Evolutionary conservation across 768 basidiomycete genomes (phyloP).

Genomic region (Lactarius evosmus): DNA sequence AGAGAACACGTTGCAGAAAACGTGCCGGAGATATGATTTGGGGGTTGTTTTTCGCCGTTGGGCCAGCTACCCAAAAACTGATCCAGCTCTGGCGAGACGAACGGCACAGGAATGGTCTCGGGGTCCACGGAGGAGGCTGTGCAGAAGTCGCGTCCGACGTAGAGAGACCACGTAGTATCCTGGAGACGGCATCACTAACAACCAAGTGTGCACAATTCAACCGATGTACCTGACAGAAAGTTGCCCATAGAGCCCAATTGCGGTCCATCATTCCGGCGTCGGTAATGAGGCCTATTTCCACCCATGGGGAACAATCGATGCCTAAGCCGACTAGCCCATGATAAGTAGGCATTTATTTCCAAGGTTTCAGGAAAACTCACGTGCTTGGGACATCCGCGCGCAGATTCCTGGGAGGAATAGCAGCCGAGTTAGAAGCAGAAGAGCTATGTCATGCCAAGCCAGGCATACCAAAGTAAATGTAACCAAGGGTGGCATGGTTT

Average conservation of each 20-base stretch:
- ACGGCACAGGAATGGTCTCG: slow-evolving; percentile 44
- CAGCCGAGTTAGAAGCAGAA: not conserved
- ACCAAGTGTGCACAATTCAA: not conserved
- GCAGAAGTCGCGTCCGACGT: slow-evolving; percentile 60
- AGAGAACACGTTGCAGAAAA: slow-evolving; percentile 26
- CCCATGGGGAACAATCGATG: slow-evolving; percentile 57
- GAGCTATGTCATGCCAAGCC: slow-evolving; percentile 2
- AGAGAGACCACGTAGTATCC: slow-evolving; percentile 65
- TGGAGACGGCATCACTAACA: slow-evolving; percentile 26
- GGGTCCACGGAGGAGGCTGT: slow-evolving; percentile 40
- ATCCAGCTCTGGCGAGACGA: slow-evolving; percentile 50
- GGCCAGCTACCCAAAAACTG: slow-evolving; percentile 45
- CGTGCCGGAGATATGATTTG: slow-evolving; percentile 24
- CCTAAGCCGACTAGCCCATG: slow-evolving; percentile 48
- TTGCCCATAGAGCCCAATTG: slow-evolving; percentile 59
- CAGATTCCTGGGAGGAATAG: slow-evolving; percentile 46
- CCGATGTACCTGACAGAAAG: slow-evolving; percentile 48
- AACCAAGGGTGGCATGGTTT: slow-evolving; percentile 44
- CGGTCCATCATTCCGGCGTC: slow-evolving; percentile 54
- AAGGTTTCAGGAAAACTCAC: slow-evolving; percentile 39
- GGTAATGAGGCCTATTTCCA: slow-evolving; percentile 49
- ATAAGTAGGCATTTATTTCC: slow-evolving; percentile 1
- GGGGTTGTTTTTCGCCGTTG: slow-evolving; percentile 32
- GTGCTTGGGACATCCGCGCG: slow-evolving; percentile 54
- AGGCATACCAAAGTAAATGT: slow-evolving; percentile 40